A percentile compares a stretch with the other conserved stretches of the same genome.
These are phyloP conservation scores for Sporisorium scitamineum DNA, from an alignment of 1,284 basidiomycete genomes.

Conservation along the genomic window DNA sequence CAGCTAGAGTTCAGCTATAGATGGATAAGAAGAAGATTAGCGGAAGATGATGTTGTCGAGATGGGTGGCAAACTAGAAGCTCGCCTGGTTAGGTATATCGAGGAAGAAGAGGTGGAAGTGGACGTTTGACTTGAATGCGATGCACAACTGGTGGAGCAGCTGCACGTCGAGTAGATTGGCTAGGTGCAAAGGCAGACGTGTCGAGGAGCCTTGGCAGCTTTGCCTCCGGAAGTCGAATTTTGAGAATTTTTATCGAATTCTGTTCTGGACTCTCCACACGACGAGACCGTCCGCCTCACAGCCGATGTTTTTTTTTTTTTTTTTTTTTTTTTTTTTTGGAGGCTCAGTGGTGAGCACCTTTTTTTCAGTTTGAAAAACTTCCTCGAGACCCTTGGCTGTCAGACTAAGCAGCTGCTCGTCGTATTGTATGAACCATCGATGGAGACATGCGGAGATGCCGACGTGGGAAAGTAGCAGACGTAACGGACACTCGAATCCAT, in stretches of 20 bases:
- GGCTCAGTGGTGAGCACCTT: background rate
- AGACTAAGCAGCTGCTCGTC: background rate
- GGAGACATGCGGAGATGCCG: conserved; percentile 2
- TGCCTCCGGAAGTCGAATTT: conserved; percentile 17
- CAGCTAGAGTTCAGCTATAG: background rate
- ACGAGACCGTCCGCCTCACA: background rate
- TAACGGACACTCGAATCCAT: background rate
- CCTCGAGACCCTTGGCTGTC: background rate
- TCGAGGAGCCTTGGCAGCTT: conserved; percentile 2
- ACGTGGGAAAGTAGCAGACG: background rate
- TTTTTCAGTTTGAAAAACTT: background rate
- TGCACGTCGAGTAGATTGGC: conserved; percentile 39
- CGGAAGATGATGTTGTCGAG: background rate
- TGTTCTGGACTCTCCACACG: conserved; percentile 23
- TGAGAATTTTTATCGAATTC: conserved; percentile 50
- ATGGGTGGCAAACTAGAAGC: background rate
- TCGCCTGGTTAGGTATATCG: background rate
- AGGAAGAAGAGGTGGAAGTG: conserved; percentile 11
- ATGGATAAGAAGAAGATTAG: background rate
- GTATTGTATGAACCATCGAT: background rate
- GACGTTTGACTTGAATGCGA: conserved; percentile 23
- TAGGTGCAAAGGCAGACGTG: conserved; percentile 1
- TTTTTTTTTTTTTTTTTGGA: background rate
- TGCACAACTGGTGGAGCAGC: conserved; percentile 5
- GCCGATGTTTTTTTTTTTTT: background rate